Conservation (phyloP, 805 yeast genomes). For the Myxozyma nipponensis region DNA sequence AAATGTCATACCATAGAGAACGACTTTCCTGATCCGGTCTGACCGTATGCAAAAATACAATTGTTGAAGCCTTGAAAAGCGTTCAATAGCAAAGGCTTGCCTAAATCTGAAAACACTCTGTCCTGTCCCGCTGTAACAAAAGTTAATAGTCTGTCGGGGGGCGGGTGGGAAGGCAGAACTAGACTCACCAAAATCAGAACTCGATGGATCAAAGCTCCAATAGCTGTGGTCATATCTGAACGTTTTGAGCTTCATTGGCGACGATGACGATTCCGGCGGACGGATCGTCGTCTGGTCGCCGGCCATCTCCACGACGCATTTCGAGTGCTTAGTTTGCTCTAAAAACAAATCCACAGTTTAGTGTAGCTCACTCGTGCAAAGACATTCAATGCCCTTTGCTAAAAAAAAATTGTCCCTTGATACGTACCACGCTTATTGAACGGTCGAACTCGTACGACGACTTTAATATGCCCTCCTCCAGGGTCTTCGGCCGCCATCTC, state of each 20-base stretch:
- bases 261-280: neutral
- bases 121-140: slow-evolving; percentile 45
- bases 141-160: neutral
- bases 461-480: slow-evolving; percentile 38
- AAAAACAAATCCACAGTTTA: neutral
- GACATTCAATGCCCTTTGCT: slow-evolving; percentile 1
- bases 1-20: slow-evolving; percentile 73
- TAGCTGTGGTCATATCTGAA: slow-evolving; percentile 22
- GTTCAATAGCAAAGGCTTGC: slow-evolving; percentile 57
- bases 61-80: slow-evolving; percentile 67
- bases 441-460: slow-evolving; percentile 43
- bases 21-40: slow-evolving; percentile 81
- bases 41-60: slow-evolving; percentile 75
- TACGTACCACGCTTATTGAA: slow-evolving; percentile 31
- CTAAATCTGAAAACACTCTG: slow-evolving; percentile 51
- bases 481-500: neutral
- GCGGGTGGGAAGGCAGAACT: slow-evolving; percentile 27
- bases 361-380: neutral
- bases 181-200: slow-evolving; percentile 34
- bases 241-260: neutral
- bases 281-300: slow-evolving; percentile 15
- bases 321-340: slow-evolving; percentile 19
- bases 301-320: slow-evolving; percentile 20
- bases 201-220: slow-evolving; percentile 30
- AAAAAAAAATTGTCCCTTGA: slow-evolving; percentile 17